Conservation (phyloP, 2,329 filamentous ascomycete species). For the Aspergillus glaucus region DNA sequence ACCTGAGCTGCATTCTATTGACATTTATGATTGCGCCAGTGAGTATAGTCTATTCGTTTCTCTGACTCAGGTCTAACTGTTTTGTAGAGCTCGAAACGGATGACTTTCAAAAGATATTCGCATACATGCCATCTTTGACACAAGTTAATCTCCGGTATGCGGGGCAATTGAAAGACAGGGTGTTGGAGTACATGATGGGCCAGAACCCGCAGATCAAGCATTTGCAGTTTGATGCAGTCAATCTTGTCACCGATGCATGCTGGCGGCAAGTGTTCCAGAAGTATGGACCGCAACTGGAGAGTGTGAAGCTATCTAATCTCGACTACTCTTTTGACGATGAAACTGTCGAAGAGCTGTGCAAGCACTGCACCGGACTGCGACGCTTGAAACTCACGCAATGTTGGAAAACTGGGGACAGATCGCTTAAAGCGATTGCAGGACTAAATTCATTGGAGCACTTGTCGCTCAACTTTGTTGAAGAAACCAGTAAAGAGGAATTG, state of each 20-base stretch:
- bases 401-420: conserved; percentile 61
- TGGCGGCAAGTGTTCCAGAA: conserved; percentile 66
- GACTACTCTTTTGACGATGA: conserved; percentile 75
- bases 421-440: conserved; percentile 58
- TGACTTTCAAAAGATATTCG: conserved; percentile 76
- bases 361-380: conserved; percentile 60
- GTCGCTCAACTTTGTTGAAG: conserved; percentile 60
- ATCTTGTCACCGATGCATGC: conserved; percentile 68
- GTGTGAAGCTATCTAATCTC: conserved; percentile 73
- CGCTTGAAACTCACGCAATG: conserved; percentile 79
- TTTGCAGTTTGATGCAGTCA: conserved; percentile 76
- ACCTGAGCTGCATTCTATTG: conserved; percentile 50
- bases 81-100: conserved; percentile 61
- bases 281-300: conserved; percentile 60
- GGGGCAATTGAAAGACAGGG: conserved; percentile 84
- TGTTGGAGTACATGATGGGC: conserved; percentile 72
- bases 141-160: conserved; percentile 72
- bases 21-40: conserved; percentile 57
- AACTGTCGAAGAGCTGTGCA: conserved; percentile 55
- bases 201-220: conserved; percentile 63
- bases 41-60: conserved; percentile 19
- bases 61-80: conserved; percentile 6
- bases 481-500: conserved; percentile 52
- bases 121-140: conserved; percentile 62
- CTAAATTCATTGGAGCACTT: conserved; percentile 65